Percentiles rank a stretch among this genome's conserved stretches.
phyloP scores from a whole-genome alignment of 345 rosid species.

The Balakata baccata region DNA sequence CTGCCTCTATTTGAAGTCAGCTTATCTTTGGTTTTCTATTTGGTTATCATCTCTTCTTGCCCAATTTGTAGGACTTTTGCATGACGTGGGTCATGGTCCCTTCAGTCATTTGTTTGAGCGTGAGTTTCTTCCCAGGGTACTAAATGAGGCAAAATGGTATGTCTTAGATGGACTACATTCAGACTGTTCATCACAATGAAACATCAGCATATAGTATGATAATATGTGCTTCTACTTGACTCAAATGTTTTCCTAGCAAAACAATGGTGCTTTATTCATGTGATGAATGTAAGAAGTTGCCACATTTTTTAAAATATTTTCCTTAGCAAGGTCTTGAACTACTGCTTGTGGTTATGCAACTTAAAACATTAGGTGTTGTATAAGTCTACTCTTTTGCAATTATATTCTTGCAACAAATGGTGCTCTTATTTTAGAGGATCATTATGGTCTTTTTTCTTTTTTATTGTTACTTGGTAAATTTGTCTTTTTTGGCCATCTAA shows the following conservation, averaged over 20 bases:
- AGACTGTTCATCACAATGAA: background rate
- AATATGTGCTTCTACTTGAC: background rate
- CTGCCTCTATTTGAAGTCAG: background rate
- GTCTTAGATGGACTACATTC: conserved; percentile 19
- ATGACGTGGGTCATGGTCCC: conserved; percentile 97
- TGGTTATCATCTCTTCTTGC: conserved; percentile 1
- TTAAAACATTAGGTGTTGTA: background rate
- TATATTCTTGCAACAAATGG: background rate
- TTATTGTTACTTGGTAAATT: background rate
- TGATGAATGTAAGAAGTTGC: background rate
- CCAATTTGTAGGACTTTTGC: conserved; percentile 70
- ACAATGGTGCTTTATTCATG: background rate
- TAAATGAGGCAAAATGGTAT: conserved; percentile 55
- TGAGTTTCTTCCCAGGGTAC: conserved; percentile 76
- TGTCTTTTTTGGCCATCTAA: background rate
- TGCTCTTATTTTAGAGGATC: background rate
- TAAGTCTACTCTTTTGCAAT: background rate
- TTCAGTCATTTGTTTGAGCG: conserved; percentile 92
- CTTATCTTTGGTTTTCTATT: background rate
- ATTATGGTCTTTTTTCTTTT: background rate
- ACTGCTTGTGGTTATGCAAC: background rate
- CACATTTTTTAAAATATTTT: no score
- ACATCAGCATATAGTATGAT: background rate
- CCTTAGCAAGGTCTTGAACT: background rate
- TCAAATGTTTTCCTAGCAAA: background rate